A percentile compares a stretch with the other conserved stretches of the same genome.
Conservation (phyloP, 257 asterid genomes). For the Petunia secreta region DNA sequence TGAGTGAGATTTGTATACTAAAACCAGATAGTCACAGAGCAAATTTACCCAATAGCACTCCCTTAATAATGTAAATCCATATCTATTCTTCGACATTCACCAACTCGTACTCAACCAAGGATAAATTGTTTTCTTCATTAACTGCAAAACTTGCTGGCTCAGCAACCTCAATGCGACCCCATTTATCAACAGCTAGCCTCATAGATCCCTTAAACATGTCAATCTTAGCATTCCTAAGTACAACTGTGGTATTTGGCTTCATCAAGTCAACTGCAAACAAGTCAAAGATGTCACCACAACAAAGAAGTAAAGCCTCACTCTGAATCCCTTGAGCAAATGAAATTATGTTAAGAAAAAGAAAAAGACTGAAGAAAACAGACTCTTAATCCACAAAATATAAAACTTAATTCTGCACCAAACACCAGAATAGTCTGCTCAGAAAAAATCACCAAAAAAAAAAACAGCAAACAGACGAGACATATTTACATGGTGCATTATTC, state of each 20-base stretch:
- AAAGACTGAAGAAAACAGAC: neutral
- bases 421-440: neutral
- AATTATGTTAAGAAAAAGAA: neutral
- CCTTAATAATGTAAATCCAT: conserved; percentile 24
- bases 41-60: conserved; percentile 34
- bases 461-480: neutral
- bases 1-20: conserved; percentile 54
- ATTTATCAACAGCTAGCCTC: conserved; percentile 80
- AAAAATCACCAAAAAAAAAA: neutral
- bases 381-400: conserved; percentile 8
- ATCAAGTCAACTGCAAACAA: conserved; percentile 66
- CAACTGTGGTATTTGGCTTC: conserved; percentile 58
- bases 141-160: conserved; percentile 68
- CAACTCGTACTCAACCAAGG: conserved; percentile 78
- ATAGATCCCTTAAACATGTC: conserved; percentile 86
- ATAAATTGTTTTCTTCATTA: conserved; percentile 78
- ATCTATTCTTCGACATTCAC: conserved; percentile 57
- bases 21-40: conserved; percentile 42
- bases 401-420: neutral
- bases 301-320: neutral
- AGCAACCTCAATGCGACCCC: conserved; percentile 78
- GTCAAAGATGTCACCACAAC: conserved; percentile 24
- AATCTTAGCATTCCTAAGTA: conserved; percentile 72
- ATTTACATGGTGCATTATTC: neutral
- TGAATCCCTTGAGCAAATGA: neutral